These are phyloP conservation scores for Candida sphagnicola DNA, from an alignment of 805 yeast genomes.

Conservation along the genomic window DNA sequence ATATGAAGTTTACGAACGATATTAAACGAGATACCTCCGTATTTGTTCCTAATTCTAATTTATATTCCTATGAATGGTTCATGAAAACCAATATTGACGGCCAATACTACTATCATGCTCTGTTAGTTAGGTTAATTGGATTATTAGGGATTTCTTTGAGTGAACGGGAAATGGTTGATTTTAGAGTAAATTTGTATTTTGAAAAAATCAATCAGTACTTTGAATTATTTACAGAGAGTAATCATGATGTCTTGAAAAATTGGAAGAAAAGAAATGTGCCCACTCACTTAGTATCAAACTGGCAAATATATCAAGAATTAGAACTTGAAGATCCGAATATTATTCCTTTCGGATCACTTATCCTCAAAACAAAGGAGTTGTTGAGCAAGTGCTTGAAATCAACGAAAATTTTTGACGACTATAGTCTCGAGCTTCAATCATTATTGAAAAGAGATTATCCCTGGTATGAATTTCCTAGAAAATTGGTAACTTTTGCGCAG, in stretches of 20 bases:
- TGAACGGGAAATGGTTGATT: constrained; percentile 37
- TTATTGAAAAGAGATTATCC: constrained; percentile 65
- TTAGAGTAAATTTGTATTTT: constrained; percentile 20
- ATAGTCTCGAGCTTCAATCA: constrained; percentile 43
- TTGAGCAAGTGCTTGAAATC: constrained; percentile 12
- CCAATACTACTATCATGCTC: constrained; percentile 27
- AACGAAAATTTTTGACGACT: constrained; percentile 45
- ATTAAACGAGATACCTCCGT: constrained; percentile 22
- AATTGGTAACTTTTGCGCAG: constrained; percentile 55
- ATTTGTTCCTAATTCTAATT: constrained; percentile 33
- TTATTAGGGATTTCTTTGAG: constrained; percentile 30
- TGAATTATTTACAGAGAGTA: constrained; percentile 11
- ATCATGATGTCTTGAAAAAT: constrained; percentile 7
- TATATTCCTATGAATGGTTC: constrained; percentile 31
- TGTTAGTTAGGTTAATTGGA: constrained; percentile 34
- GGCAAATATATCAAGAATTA: constrained; percentile 19
- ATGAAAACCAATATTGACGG: constrained; percentile 21
- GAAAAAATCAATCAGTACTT: constrained; percentile 14
- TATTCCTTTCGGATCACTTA: constrained; percentile 11
- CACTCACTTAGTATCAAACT: constrained; percentile 14
- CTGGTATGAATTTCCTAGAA: constrained; percentile 64
- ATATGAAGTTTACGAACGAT: constrained; percentile 29
- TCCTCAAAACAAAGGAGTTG: constrained; percentile 9
- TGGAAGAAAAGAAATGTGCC: constrained; percentile 22
- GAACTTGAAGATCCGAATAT: constrained; percentile 6